Conservation (phyloP, 345 rosid genomes). For the Populus nigra region DNA sequence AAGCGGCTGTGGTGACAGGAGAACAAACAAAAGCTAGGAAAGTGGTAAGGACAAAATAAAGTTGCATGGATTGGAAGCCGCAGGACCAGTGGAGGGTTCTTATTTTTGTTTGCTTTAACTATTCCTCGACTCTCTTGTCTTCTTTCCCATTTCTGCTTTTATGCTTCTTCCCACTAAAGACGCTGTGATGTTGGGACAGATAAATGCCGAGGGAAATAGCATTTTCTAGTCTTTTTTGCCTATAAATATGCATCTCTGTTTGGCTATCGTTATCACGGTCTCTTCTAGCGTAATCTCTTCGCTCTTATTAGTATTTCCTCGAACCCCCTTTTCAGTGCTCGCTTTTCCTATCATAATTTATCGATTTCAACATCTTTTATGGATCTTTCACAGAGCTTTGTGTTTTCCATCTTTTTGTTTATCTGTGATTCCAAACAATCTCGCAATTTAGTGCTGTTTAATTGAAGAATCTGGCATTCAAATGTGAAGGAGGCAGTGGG, state of each 20-base stretch:
- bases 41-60: not conserved
- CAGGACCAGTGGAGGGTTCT: not conserved
- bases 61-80: not conserved
- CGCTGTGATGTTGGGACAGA: not conserved
- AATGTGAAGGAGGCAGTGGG: not conserved
- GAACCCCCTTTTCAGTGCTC: not conserved
- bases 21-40: not conserved
- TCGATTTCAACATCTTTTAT: not conserved
- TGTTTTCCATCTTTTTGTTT: not conserved
- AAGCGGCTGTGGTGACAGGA: not conserved
- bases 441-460: not conserved
- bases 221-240: not conserved
- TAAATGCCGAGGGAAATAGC: not conserved
- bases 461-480: not conserved
- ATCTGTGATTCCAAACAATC: not conserved
- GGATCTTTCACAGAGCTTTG: not conserved
- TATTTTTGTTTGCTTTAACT: not conserved
- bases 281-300: not conserved
- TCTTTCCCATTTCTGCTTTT: not conserved
- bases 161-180: not conserved
- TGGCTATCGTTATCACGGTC: slow-evolving; percentile 6
- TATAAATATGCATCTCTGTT: not conserved
- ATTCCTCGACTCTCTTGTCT: not conserved
- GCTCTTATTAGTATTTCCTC: not conserved
- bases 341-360: not conserved